Evolutionary conservation across 2,329 filamentous ascomycete species (phyloP).

Genomic region (Ceratocystis albifundus): DNA sequence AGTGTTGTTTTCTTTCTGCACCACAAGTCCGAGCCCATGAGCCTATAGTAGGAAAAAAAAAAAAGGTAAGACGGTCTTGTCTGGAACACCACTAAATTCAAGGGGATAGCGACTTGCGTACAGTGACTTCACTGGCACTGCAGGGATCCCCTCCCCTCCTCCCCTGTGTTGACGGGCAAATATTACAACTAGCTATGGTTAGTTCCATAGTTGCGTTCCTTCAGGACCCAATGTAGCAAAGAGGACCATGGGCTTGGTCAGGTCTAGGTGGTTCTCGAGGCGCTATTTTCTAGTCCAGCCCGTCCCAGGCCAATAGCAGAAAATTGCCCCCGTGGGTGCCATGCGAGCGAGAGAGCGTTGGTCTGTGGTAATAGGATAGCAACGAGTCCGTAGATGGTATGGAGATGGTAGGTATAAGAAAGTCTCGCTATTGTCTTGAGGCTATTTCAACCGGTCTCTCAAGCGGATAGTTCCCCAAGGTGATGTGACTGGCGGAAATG

Average conservation of each 20-base stretch:
- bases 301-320: background rate
- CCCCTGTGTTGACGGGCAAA: background rate
- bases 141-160: background rate
- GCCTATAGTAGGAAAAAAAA: background rate
- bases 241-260: background rate
- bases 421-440: background rate
- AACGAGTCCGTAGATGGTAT: background rate
- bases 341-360: too few species aligned
- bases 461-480: background rate
- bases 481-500: background rate
- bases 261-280: background rate
- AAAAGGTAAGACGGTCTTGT: background rate
- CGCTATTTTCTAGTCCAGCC: background rate
- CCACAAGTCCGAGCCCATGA: background rate
- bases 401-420: conserved; percentile 1
- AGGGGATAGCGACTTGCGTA: background rate
- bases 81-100: background rate
- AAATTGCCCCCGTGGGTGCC: background rate
- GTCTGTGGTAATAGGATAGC: background rate
- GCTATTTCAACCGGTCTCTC: background rate
- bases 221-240: background rate
- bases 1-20: background rate
- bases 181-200: background rate
- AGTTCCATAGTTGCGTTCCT: background rate
- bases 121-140: background rate